These are phyloP conservation scores for Candida dubliniensis DNA, from an alignment of 1,139 yeast genomes.

Conservation along the genomic window DNA sequence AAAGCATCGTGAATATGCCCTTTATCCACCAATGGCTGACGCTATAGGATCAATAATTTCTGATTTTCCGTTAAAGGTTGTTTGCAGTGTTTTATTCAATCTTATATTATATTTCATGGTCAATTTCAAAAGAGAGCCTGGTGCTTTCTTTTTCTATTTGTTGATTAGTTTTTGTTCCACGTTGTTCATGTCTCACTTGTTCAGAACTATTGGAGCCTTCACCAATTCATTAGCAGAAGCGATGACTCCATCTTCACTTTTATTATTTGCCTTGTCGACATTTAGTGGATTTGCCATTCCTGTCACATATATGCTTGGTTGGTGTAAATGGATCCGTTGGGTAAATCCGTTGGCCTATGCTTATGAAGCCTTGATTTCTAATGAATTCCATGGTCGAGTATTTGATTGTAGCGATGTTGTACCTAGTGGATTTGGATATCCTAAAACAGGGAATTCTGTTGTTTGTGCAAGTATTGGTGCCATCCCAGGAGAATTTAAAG, in stretches of 20 bases:
- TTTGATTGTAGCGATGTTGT: constrained; percentile 49
- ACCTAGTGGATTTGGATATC: constrained; percentile 51
- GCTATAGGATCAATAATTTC: constrained; percentile 59
- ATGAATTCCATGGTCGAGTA: constrained; percentile 51
- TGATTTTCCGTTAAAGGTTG: constrained; percentile 56
- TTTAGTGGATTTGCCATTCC: constrained; percentile 64
- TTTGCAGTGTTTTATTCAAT: constrained; percentile 41
- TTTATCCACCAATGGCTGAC: constrained; percentile 69
- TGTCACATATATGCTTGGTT: constrained; percentile 56
- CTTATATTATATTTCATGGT: constrained; percentile 59
- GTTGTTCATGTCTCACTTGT: constrained; percentile 56
- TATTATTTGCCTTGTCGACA: constrained; percentile 52
- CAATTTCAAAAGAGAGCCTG: constrained; percentile 55
- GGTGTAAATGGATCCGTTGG: constrained; percentile 64
- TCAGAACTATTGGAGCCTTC: constrained; percentile 59
- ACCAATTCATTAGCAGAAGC: constrained; percentile 60
- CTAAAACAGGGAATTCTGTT: constrained; percentile 20
- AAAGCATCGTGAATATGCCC: constrained; percentile 62
- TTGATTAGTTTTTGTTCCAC: constrained; percentile 43
- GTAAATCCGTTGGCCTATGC: constrained; percentile 58
- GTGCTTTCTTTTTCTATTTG: constrained; percentile 58
- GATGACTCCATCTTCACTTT: constrained; percentile 60
- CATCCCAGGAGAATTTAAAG: constrained; percentile 51
- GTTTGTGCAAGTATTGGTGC: constrained; percentile 71
- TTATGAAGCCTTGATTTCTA: constrained; percentile 56